Base-by-base conservation (phyloP, 768 basidiomycete species). In the Mycena olivaceomarginata region DNA sequence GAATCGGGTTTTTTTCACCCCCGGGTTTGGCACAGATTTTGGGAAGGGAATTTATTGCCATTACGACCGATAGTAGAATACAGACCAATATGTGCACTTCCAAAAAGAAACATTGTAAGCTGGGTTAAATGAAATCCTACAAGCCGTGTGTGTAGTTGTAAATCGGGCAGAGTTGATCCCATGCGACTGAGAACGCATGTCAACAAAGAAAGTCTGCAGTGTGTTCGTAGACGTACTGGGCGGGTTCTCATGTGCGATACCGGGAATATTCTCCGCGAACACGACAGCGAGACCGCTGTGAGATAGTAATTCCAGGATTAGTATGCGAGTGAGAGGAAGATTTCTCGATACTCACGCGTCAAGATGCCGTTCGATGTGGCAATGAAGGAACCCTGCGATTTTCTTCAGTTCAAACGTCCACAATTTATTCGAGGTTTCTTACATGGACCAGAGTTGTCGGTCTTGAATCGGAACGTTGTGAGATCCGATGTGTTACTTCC, bases 381-480 rank as follows among this genome's bases (percentile, higher is more conserved):
- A 88, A 71, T 88, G 88, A 20, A 88, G 74, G 77, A 89, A 83
- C 88, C 65, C 31, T 31, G 4, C 31, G 31, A 31, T 31, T 31
- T 31, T 31, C 31, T 31, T 31, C 31, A 31, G 31, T 31, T 31
- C 31, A 31, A 31, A 4, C 31, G 31, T 31, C 31, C 31, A 31
- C 31, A 31, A 31, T 31, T 31, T 31, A 31, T 31, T 31, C 31
- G 31, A 31, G 31, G 31, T 31, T 31, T 31, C 31, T 31, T 31
- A 31, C 31, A 74, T 13, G 89, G 89, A 20, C 93, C 93, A 0
- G 92, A 89, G 82, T 94, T 94, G 79, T 94, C 88, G 7, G 92
- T 91, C n/a, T 85, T 41, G 9, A n/a, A 67, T 45, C 75, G 64
- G 64, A 72, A 60, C 31, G 75, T 76, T n/a, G 57, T 53, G n/a